These are phyloP conservation scores for Trapa incisa DNA, from an alignment of 345 rosid species.

Conservation along the genomic window DNA sequence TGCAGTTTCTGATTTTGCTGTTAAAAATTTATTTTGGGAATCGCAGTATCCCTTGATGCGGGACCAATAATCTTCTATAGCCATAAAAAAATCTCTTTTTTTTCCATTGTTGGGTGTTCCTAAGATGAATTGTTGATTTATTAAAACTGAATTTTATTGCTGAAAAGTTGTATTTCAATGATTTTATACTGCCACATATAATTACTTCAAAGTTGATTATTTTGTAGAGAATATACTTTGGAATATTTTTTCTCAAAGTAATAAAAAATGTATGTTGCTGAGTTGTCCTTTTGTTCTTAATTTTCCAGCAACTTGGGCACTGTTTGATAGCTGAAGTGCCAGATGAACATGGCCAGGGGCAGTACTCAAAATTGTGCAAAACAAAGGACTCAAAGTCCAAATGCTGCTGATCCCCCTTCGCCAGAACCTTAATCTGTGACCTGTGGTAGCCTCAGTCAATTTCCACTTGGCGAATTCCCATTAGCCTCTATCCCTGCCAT, in stretches of 20 bases:
- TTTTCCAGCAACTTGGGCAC: not conserved
- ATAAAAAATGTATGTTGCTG: not conserved
- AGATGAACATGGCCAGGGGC: not conserved
- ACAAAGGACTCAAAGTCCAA: conserved; percentile 4
- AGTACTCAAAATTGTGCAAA: conserved; percentile 11
- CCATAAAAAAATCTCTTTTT: not conserved
- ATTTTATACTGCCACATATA: not conserved
- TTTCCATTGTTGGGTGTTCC: not conserved
- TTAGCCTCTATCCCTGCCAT: conserved; percentile 84
- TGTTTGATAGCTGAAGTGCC: not conserved
- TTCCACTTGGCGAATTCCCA: conserved; percentile 86
- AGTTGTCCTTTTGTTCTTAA: not conserved
- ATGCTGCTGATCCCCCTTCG: not conserved
- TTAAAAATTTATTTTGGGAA: not conserved
- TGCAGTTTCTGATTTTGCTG: not conserved
- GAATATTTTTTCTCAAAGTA: not conserved
- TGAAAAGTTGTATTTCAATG: not conserved
- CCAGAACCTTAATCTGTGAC: conserved; percentile 5
- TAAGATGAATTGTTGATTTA: not conserved
- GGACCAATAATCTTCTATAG: not conserved
- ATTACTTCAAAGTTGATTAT: not conserved
- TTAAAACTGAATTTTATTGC: not conserved
- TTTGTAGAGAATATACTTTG: not conserved
- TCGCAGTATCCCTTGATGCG: too few species aligned
- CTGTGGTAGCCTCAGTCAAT: conserved; percentile 67